Conservation (phyloP, 805 yeast species). For the Teunomyces lycoperdinae region DNA sequence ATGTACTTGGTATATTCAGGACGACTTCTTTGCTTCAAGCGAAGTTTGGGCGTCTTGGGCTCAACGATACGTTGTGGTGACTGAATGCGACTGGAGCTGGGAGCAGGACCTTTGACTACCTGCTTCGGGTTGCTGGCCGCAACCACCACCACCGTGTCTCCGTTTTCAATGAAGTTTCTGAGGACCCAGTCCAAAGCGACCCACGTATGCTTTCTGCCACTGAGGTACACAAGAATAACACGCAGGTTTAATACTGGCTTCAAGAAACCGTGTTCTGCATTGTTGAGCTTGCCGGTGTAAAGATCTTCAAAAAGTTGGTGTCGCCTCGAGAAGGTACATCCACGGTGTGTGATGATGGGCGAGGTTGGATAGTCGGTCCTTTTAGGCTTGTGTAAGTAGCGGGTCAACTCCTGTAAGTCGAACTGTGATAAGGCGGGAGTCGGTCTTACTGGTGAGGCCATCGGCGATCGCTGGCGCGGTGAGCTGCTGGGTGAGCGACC, state of each 20-base stretch:
- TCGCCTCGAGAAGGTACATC: slow-evolving; percentile 44
- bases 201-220: slow-evolving; percentile 80
- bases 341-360: slow-evolving; percentile 40
- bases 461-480: slow-evolving; percentile 8
- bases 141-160: slow-evolving; percentile 64
- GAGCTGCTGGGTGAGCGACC: slow-evolving; percentile 6
- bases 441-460: slow-evolving; percentile 7
- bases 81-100: slow-evolving; percentile 6
- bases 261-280: slow-evolving; percentile 8
- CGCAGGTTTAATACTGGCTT: slow-evolving; percentile 49
- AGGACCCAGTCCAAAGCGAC: slow-evolving; percentile 73
- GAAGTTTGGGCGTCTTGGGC: slow-evolving; percentile 24
- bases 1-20: slow-evolving; percentile 48
- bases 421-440: slow-evolving; percentile 3
- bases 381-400: slow-evolving; percentile 7
- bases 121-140: slow-evolving; percentile 42
- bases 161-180: slow-evolving; percentile 51
- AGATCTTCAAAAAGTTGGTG: slow-evolving; percentile 49
- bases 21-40: slow-evolving; percentile 37
- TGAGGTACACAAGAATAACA: slow-evolving; percentile 58
- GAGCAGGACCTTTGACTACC: not conserved
- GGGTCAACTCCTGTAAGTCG: slow-evolving; percentile 7
- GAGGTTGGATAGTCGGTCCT: slow-evolving; percentile 33
- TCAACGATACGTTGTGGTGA: slow-evolving; percentile 9
- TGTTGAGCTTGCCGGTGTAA: slow-evolving; percentile 36